Percentiles rank a stretch among this genome's conserved stretches.
Conservation (phyloP, 306 rosid species). For the Lathyrus sativus region DNA sequence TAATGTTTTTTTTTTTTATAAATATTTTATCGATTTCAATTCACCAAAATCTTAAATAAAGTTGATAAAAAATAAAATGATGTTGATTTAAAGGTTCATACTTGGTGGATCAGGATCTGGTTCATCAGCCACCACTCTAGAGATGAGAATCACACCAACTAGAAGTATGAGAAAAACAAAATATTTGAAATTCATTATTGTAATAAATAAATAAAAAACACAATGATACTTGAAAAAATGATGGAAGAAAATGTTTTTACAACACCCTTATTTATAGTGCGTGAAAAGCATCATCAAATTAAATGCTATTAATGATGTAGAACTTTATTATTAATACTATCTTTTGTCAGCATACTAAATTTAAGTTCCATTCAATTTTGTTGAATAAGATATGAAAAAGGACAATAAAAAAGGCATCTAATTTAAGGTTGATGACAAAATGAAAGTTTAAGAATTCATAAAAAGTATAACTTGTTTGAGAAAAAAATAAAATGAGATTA, state of each 20-base stretch:
- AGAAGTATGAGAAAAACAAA: slow-evolving; percentile 10
- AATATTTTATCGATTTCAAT: neutral
- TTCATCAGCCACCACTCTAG: neutral
- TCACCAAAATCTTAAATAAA: neutral
- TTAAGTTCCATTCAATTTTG: too few relatives aligned
- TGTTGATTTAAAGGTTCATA: neutral
- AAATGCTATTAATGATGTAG: neutral
- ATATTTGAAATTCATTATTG: neutral
- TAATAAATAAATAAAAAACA: slow-evolving; percentile 7
- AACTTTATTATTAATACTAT: neutral
- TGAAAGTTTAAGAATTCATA: too few relatives aligned
- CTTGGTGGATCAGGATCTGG: neutral
- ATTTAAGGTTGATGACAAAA: too few relatives aligned
- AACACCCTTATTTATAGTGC: slow-evolving; percentile 21
- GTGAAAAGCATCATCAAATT: neutral
- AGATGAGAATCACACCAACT: slow-evolving; percentile 19
- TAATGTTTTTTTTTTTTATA: neutral
- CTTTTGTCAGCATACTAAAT: too few relatives aligned
- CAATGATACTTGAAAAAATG: slow-evolving; percentile 21
- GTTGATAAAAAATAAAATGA: neutral
- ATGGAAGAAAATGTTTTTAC: neutral
- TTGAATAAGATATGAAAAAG: too few relatives aligned
- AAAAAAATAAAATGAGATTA: too few relatives aligned
- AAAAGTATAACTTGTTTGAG: too few relatives aligned
- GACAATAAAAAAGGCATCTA: too few relatives aligned